phyloP scores from a whole-genome alignment of 1,284 basidiomycete genomes.

The Boletus semigastroideus region DNA sequence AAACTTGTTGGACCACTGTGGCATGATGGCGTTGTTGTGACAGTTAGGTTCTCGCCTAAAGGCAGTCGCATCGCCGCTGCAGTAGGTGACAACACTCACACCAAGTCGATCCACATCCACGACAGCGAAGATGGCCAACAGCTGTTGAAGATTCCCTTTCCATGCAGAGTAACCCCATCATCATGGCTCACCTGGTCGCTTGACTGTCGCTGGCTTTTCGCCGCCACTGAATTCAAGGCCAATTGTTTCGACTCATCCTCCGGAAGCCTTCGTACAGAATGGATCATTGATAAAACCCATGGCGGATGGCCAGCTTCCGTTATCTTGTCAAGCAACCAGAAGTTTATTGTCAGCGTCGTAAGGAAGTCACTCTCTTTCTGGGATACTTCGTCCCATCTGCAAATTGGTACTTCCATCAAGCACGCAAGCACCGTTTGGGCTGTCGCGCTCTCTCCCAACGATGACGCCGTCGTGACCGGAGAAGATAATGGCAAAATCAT shows the following conservation, averaged over 20 bases:
- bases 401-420: background rate
- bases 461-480: background rate
- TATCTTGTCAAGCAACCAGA: background rate
- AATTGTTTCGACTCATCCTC: constrained; percentile 1
- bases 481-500: background rate
- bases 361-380: constrained; percentile 2
- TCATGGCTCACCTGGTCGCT: background rate
- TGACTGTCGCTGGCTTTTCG: background rate
- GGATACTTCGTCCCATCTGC: background rate
- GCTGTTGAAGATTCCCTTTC: background rate
- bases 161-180: background rate
- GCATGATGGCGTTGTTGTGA: background rate
- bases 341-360: background rate
- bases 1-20: background rate
- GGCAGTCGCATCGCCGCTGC: background rate
- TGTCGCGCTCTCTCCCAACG: background rate
- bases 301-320: background rate
- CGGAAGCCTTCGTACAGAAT: background rate
- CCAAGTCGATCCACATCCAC: background rate
- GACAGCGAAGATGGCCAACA: background rate
- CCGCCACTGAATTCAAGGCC: background rate
- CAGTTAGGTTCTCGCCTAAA: background rate
- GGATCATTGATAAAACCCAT: background rate
- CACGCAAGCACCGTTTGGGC: background rate
- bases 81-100: background rate